phyloP scores from a whole-genome alignment of 441 rosid species.

The Erodium texanum region DNA sequence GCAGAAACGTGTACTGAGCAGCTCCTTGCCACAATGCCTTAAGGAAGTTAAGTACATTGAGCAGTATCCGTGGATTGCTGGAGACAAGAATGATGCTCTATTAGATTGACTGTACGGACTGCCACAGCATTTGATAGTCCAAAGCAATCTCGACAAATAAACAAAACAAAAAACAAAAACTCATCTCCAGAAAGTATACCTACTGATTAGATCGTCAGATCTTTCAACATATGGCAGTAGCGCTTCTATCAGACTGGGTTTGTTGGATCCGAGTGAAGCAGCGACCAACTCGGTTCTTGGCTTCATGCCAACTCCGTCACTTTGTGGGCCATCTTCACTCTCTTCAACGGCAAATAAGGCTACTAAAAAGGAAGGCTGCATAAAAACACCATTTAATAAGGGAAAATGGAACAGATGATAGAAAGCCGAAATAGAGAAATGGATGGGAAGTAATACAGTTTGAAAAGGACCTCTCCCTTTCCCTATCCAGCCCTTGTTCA shows the following conservation, averaged over 20 bases:
- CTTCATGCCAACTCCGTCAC: constrained; percentile 28
- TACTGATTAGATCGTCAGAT: constrained; percentile 51
- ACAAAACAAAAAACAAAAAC: too few species aligned
- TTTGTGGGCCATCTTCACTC: constrained; percentile 30
- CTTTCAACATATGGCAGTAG: constrained; percentile 45
- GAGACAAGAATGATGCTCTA: constrained; percentile 20
- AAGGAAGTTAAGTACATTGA: constrained; percentile 54
- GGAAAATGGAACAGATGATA: constrained; percentile 1
- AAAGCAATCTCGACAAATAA: constrained; percentile 13
- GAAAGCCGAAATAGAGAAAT: not conserved
- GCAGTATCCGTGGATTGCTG: constrained; percentile 58
- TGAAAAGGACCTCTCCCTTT: not conserved
- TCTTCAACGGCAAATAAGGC: constrained; percentile 42
- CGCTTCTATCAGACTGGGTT: constrained; percentile 42
- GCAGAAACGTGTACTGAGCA: constrained; percentile 43
- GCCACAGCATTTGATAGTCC: constrained; percentile 17
- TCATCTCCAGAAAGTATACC: constrained; percentile 33
- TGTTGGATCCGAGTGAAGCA: constrained; percentile 23
- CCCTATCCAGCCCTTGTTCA: too few species aligned
- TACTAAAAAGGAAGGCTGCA: constrained; percentile 85
- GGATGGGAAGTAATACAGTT: not conserved
- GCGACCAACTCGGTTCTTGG: constrained; percentile 31
- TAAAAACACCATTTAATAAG: constrained; percentile 16
- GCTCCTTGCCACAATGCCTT: constrained; percentile 95
- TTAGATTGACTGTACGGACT: constrained; percentile 14